Percentiles rank a stretch among this genome's conserved stretches.
Evolutionary conservation across 225 moss, liverwort and hornwort genomes (phyloP).

Genomic region (Pleurozium schreberi): DNA sequence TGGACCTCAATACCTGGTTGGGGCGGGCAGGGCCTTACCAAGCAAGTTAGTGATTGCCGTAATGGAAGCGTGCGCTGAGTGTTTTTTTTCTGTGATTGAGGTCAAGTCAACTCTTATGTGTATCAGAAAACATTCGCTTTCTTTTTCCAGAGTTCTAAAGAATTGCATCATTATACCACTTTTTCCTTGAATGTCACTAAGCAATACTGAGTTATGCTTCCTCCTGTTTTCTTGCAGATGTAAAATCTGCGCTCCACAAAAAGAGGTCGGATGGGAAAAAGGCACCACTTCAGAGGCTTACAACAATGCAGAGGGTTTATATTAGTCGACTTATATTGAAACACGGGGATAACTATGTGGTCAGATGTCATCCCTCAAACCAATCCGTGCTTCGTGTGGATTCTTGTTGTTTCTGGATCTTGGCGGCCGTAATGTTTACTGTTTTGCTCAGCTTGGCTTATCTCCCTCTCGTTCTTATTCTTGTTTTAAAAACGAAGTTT

Average conservation of each 20-base stretch:
- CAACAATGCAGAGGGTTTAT: constrained; percentile 89
- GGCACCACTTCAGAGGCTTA: constrained; percentile 73
- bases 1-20: not conserved
- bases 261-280: constrained; percentile 80
- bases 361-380: not conserved
- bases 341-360: constrained; percentile 60
- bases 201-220: not conserved
- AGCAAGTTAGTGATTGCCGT: not conserved
- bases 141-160: not conserved
- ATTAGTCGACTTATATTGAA: constrained; percentile 62
- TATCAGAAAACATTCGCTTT: not conserved
- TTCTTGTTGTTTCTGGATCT: not conserved
- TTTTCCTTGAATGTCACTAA: not conserved
- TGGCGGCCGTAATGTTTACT: not conserved
- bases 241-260: constrained; percentile 80
- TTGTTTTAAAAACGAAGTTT: not conserved
- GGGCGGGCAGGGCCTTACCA: not conserved
- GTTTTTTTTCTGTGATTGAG: not conserved
- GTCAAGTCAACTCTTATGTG: not conserved
- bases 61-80: not conserved
- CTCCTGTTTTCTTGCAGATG: constrained; percentile 31
- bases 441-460: not conserved
- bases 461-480: not conserved
- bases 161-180: not conserved
- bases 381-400: not conserved